Percentiles rank a stretch among this genome's conserved stretches.
Evolutionary conservation across 805 yeast species (phyloP).

Genomic region (Suhomyces canberraensis): DNA sequence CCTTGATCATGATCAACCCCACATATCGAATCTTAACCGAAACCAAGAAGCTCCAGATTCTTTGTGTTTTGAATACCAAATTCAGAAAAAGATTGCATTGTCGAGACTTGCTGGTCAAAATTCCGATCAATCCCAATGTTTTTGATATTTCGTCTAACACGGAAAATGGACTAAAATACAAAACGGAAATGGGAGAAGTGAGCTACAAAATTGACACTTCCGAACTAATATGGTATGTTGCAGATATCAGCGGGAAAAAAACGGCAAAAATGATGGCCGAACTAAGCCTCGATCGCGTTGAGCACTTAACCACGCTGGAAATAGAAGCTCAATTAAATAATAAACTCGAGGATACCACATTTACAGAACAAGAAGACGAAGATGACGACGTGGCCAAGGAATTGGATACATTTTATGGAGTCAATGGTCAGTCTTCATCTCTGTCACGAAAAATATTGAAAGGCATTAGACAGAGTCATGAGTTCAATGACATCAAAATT

Average conservation of each 20-base stretch:
- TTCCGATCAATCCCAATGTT: conserved; percentile 36
- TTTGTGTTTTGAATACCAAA: conserved; percentile 33
- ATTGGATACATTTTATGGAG: conserved; percentile 30
- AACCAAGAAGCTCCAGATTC: conserved; percentile 28
- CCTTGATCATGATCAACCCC: conserved; percentile 45
- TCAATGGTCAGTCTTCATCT: conserved; percentile 30
- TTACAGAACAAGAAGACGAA: conserved; percentile 2
- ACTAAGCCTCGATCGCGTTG: conserved; percentile 27
- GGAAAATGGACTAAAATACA: conserved; percentile 57
- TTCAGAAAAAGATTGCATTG: conserved; percentile 36
- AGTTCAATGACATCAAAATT: conserved; percentile 23
- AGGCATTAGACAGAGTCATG: conserved; percentile 9
- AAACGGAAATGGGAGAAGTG: conserved; percentile 69
- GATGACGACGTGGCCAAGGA: conserved; percentile 14
- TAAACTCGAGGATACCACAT: background rate
- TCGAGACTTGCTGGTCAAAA: conserved; percentile 23
- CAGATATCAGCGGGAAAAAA: conserved; percentile 60
- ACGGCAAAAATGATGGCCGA: conserved; percentile 56
- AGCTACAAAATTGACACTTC: conserved; percentile 67
- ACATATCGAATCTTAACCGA: conserved; percentile 22
- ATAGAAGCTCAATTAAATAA: conserved; percentile 12
- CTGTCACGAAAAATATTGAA: conserved; percentile 20
- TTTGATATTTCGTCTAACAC: conserved; percentile 18
- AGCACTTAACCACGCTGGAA: conserved; percentile 12
- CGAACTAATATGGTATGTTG: conserved; percentile 70